Conservation (phyloP, 805 yeast genomes). For the Pichia kluyveri region DNA sequence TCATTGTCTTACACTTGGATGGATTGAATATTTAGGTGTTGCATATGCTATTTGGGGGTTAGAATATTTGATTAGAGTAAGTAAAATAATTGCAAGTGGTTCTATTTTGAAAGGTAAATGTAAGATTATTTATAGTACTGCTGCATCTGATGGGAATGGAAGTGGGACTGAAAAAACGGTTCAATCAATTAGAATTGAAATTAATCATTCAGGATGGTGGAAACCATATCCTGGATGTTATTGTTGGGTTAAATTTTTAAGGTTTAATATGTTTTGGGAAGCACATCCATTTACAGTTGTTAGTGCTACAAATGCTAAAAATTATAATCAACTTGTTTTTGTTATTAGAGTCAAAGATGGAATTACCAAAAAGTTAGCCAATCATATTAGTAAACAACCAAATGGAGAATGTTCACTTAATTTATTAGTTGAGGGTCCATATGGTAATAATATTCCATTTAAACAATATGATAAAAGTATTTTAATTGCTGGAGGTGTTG, state of each 20-base stretch:
- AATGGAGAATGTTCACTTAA: slow-evolving; percentile 29
- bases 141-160: too few relatives aligned
- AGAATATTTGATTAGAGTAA: slow-evolving; percentile 52
- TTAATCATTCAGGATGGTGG: slow-evolving; percentile 48
- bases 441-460: slow-evolving; percentile 42
- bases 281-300: slow-evolving; percentile 61
- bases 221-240: slow-evolving; percentile 52
- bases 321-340: slow-evolving; percentile 34
- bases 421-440: slow-evolving; percentile 52
- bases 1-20: slow-evolving; percentile 39
- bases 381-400: slow-evolving; percentile 23
- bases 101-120: slow-evolving; percentile 43
- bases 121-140: slow-evolving; percentile 17
- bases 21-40: slow-evolving; percentile 44
- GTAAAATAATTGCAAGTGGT: slow-evolving; percentile 52
- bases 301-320: slow-evolving; percentile 31
- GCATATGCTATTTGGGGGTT: slow-evolving; percentile 60
- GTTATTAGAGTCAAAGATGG: slow-evolving; percentile 46
- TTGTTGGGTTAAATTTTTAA: slow-evolving; percentile 45
- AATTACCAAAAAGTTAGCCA: slow-evolving; percentile 34
- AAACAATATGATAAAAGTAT: slow-evolving; percentile 38
- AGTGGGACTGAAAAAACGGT: slow-evolving; percentile 7
- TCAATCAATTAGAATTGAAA: slow-evolving; percentile 38
- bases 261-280: slow-evolving; percentile 44
- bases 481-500: slow-evolving; percentile 57